Conservation (phyloP, 371 early-diverging fungal genomes). For the Mucor irregularis region DNA sequence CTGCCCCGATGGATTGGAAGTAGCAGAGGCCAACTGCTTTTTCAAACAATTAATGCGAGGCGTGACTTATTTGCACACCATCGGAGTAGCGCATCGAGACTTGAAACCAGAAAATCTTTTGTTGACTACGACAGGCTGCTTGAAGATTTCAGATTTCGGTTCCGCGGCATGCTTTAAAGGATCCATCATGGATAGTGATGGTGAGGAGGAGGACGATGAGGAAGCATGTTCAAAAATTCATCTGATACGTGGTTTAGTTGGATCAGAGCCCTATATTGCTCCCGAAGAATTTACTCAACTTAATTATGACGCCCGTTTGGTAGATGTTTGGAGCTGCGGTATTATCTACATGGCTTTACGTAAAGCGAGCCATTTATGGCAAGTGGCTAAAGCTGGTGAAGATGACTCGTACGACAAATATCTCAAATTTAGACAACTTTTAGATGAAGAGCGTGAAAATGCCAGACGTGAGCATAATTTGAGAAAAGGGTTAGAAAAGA, state of each 20-base stretch:
- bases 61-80: constrained; percentile 60
- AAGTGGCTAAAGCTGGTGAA: constrained; percentile 38
- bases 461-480: constrained; percentile 16
- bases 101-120: constrained; percentile 87
- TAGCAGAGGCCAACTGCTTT: constrained; percentile 52
- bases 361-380: constrained; percentile 46
- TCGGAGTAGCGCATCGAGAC: constrained; percentile 77
- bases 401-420: constrained; percentile 40
- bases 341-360: constrained; percentile 49
- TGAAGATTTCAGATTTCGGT: constrained; percentile 93
- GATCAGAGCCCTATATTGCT: constrained; percentile 59
- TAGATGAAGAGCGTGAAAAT: constrained; percentile 43
- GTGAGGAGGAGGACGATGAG: constrained; percentile 31
- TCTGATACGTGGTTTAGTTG: constrained; percentile 39
- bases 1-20: constrained; percentile 36
- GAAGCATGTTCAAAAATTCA: constrained; percentile 15
- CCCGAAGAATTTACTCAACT: constrained; percentile 47
- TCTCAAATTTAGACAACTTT: constrained; percentile 35
- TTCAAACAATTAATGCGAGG: constrained; percentile 69
- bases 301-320: constrained; percentile 45
- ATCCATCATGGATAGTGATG: constrained; percentile 25
- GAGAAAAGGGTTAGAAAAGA: constrained; percentile 10
- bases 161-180: constrained; percentile 54
- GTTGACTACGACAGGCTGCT: constrained; percentile 72
- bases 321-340: constrained; percentile 57